Evolutionary conservation across 108 stramenopile species (phyloP).

Genomic region (Skeletonema menzelii): DNA sequence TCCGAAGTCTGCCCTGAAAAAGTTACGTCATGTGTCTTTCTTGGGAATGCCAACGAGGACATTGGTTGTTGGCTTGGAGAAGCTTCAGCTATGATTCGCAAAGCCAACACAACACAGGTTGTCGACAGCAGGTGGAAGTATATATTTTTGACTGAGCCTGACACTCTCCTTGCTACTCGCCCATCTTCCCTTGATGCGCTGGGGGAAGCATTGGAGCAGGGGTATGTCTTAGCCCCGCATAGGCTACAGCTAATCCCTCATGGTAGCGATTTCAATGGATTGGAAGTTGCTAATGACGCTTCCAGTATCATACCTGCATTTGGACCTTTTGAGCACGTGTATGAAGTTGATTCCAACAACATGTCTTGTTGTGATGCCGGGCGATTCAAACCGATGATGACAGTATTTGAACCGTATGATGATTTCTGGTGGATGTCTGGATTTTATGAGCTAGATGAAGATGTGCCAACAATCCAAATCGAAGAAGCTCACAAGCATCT

Average conservation of each 20-base stretch:
- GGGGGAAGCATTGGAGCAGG: slow-evolving; percentile 22
- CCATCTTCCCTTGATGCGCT: slow-evolving; percentile 16
- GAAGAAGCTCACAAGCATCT: slow-evolving; percentile 8
- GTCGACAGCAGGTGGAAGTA: slow-evolving; percentile 34
- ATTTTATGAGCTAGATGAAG: slow-evolving; percentile 2
- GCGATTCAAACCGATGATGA: slow-evolving; percentile 1
- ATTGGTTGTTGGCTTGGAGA: slow-evolving; percentile 36
- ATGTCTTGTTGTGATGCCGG: slow-evolving; percentile 31
- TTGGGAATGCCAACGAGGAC: neutral
- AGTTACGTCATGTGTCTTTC: slow-evolving; percentile 39
- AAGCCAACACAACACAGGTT: neutral
- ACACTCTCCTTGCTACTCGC: slow-evolving; percentile 38
- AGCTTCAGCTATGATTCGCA: neutral
- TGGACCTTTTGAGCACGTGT: slow-evolving; percentile 1
- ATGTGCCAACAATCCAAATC: neutral
- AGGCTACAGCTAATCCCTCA: slow-evolving; percentile 56
- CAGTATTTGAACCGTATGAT: neutral
- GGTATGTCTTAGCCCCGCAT: slow-evolving; percentile 43
- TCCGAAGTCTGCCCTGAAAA: slow-evolving; percentile 35
- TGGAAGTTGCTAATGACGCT: slow-evolving; percentile 4
- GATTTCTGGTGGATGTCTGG: slow-evolving; percentile 29
- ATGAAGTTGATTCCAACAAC: neutral
- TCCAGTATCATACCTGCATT: neutral
- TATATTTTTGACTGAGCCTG: slow-evolving; percentile 52
- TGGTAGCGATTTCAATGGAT: slow-evolving; percentile 22